Base-by-base conservation (phyloP, 2,329 filamentous ascomycete genomes). In the Hymenoscyphus infarciens region DNA sequence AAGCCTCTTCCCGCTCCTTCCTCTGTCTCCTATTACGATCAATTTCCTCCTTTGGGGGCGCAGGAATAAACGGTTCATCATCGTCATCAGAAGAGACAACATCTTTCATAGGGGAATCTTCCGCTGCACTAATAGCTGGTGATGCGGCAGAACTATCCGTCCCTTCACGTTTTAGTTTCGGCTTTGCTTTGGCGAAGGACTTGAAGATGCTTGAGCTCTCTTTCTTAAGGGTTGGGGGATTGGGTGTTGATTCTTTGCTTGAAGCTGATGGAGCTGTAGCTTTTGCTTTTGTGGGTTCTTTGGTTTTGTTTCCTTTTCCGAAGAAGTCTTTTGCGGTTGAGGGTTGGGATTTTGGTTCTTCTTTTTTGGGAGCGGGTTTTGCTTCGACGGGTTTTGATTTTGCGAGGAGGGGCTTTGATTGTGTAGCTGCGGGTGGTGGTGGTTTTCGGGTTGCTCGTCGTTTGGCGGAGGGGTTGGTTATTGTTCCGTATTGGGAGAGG, bases 161-260 rank as follows among this genome's bases (percentile, higher is more conserved):
- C 3, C 74, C 76, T 73, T 73, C 79, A 66, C 69, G 76, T 71
- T 77, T 81, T 67, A 68, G 67, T 70, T 87, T 91, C 4, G 87
- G 79, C 69, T 87, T 87, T 1, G 81, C 75, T 70, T 89, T 91
- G 15, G 90, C 89, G 73, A 96, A 96, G 0, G 91, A 89, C 64
- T 88, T 87, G 81, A 95, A 92, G 29, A 96, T 85, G 63, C 84
- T 78, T 13, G 87, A 84, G 16, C 78, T 80, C 60, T 84, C 83
- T 62, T 83, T 84, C 71, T 90, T 91, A 2, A 82, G 67, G 0
- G 75, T 62, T 38, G 68, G 59, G 8, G 71, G 70, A 15, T 64
- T 65, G 11, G 70, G 67, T 29, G 70, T 72, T 11, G 65, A 64
- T 67, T 72, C 72, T 61, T 70, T 67, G 60, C 64, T 71, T 11